A percentile compares a stretch with the other conserved stretches of the same genome.
These are phyloP conservation scores for Arachnopeziza araneosa DNA, from an alignment of 2,329 filamentous ascomycete genomes.

Conservation along the genomic window DNA sequence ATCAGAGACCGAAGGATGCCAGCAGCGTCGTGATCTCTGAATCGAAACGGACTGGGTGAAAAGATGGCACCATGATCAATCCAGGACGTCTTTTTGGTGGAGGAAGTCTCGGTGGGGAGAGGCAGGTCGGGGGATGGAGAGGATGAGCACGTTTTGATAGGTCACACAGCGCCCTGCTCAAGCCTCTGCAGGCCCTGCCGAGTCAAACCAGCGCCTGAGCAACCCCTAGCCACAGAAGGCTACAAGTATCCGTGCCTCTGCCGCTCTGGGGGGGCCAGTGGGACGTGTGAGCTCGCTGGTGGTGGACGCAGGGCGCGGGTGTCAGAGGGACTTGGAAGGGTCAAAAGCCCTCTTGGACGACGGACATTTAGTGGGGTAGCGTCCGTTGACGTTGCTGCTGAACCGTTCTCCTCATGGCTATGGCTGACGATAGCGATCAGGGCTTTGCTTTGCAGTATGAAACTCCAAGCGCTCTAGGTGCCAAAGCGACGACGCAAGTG, in stretches of 20 bases:
- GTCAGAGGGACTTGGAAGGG: no score
- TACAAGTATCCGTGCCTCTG: not conserved
- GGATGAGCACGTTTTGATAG: constrained; percentile 9
- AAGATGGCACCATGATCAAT: not conserved
- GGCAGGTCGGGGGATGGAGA: not conserved
- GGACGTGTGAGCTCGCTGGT: not conserved
- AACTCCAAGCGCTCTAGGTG: not conserved
- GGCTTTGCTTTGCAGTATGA: not conserved
- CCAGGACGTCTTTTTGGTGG: not conserved
- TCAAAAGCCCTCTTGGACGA: no score
- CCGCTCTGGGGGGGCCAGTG: not conserved
- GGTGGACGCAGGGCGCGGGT: not conserved
- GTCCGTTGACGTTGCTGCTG: no score
- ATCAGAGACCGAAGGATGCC: not conserved
- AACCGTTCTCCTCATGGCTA: not conserved
- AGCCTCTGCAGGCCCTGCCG: not conserved
- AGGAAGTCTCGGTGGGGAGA: not conserved
- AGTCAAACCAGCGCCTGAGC: not conserved
- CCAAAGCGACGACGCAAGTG: not conserved
- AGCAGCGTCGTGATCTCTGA: not conserved
- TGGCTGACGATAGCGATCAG: not conserved
- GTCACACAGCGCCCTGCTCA: not conserved
- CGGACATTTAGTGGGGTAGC: no score
- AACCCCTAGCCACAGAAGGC: not conserved
- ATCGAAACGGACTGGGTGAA: not conserved